Percentiles rank a stretch among this genome's conserved stretches.
phyloP scores from a whole-genome alignment of 2,329 filamentous ascomycete species.

The Coleophoma eucalyptorum region DNA sequence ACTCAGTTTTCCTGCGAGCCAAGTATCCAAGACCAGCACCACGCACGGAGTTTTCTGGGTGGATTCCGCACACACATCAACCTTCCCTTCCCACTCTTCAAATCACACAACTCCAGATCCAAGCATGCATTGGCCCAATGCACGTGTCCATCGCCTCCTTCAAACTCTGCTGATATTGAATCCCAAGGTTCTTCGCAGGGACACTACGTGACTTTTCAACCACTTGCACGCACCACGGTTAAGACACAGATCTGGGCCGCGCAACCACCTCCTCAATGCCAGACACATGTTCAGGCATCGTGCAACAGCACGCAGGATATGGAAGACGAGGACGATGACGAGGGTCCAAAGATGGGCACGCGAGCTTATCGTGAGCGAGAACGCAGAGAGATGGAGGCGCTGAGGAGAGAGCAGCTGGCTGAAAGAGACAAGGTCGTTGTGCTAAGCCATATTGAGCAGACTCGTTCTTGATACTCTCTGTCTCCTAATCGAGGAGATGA shows the following conservation, averaged over 20 bases:
- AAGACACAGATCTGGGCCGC: not conserved
- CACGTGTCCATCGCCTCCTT: not conserved
- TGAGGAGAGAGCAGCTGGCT: not conserved
- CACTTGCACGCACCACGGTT: not conserved
- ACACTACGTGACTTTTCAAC: not conserved
- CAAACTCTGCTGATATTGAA: conserved; percentile 3
- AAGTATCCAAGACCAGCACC: not conserved
- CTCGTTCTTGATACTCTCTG: not conserved
- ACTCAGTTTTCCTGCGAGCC: not conserved
- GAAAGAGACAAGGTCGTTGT: not conserved
- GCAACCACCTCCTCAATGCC: not conserved
- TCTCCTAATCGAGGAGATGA: no score
- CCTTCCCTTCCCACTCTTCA: conserved; percentile 12
- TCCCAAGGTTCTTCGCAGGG: not conserved
- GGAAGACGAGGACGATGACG: not conserved
- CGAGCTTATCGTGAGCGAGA: conserved; percentile 18
- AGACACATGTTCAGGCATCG: no score
- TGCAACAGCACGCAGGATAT: no score
- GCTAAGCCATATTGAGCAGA: not conserved
- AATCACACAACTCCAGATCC: not conserved
- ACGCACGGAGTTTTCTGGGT: conserved; percentile 6
- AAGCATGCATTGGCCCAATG: not conserved
- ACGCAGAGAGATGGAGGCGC: conserved; percentile 4
- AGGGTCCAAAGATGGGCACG: conserved; percentile 15
- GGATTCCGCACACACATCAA: conserved; percentile 17